Conservation (phyloP, 139 green algal genomes). For the Volvox reticuliferus region DNA sequence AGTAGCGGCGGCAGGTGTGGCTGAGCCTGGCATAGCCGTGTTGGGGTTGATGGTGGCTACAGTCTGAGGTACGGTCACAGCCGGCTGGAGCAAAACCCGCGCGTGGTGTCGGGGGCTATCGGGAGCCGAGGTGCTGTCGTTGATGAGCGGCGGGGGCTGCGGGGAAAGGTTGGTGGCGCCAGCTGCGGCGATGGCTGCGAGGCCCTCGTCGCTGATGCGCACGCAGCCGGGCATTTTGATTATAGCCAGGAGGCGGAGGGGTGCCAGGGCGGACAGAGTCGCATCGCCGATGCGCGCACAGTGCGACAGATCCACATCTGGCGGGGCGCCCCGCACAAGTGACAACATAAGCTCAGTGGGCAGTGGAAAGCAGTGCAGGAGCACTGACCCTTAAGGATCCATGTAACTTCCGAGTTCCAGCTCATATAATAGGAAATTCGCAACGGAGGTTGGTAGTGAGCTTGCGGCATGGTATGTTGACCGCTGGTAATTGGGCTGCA, state of each 20-base stretch:
- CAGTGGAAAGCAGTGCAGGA: too few species aligned
- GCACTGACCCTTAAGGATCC: too few species aligned
- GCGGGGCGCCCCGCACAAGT: neutral
- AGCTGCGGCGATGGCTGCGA: slow-evolving; percentile 34
- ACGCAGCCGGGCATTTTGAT: slow-evolving; percentile 62
- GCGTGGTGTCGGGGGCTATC: neutral
- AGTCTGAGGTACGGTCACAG: neutral
- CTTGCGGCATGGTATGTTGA: too few species aligned
- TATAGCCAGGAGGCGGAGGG: slow-evolving; percentile 48
- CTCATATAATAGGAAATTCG: too few species aligned
- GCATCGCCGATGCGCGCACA: slow-evolving; percentile 54
- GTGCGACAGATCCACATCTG: slow-evolving; percentile 60
- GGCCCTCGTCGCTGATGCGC: slow-evolving; percentile 53
- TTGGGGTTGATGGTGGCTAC: neutral
- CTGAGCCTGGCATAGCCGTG: neutral
- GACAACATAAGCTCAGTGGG: too few species aligned
- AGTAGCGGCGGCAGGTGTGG: too few species aligned
- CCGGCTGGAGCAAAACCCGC: neutral
- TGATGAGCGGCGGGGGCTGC: neutral
- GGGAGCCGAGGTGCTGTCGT: neutral
- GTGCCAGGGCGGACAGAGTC: slow-evolving; percentile 30
- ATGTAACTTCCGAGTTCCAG: too few species aligned
- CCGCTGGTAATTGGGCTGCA: too few species aligned
- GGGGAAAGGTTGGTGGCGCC: neutral
- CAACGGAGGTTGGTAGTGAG: too few species aligned